A percentile compares a stretch with the other conserved stretches of the same genome.
These are phyloP conservation scores for Cladosporium sp. DNA, from an alignment of 2,329 filamentous ascomycete species.

Conservation along the genomic window DNA sequence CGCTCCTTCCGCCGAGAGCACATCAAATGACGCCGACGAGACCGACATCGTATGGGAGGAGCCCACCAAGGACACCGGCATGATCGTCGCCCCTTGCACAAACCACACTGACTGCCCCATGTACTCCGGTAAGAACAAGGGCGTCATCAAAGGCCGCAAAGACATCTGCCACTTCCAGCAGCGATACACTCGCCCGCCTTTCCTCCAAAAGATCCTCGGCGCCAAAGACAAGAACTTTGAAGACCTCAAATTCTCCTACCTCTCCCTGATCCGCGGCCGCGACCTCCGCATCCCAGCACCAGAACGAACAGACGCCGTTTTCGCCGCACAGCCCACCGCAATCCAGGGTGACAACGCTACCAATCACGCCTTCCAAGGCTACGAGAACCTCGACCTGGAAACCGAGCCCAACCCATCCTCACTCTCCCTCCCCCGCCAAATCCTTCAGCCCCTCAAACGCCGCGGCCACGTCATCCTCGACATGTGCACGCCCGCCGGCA, in stretches of 20 bases:
- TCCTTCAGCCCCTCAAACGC: constrained; percentile 82
- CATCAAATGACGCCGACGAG: constrained; percentile 37
- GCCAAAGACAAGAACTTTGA: constrained; percentile 76
- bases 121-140: constrained; percentile 64
- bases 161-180: constrained; percentile 92
- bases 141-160: constrained; percentile 71
- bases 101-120: constrained; percentile 88
- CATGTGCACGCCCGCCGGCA: constrained; percentile 81
- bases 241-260: constrained; percentile 86
- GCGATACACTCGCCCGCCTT: constrained; percentile 79
- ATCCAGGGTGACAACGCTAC: constrained; percentile 59
- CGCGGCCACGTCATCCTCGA: constrained; percentile 87
- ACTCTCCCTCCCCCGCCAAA: constrained; percentile 72
- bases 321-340: constrained; percentile 33
- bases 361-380: constrained; percentile 70
- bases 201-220: constrained; percentile 74
- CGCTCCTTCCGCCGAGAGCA: constrained; percentile 54
- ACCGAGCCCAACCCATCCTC: constrained; percentile 38
- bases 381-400: constrained; percentile 50
- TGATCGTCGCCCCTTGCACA: constrained; percentile 72
- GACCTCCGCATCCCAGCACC: constrained; percentile 49
- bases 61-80: constrained; percentile 55
- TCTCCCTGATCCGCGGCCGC: constrained; percentile 78
- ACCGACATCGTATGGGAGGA: constrained; percentile 26
- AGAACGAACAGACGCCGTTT: constrained; percentile 28